Base-by-base conservation (phyloP, 1,284 basidiomycete species). In the Ceratobasidium papillatum region DNA sequence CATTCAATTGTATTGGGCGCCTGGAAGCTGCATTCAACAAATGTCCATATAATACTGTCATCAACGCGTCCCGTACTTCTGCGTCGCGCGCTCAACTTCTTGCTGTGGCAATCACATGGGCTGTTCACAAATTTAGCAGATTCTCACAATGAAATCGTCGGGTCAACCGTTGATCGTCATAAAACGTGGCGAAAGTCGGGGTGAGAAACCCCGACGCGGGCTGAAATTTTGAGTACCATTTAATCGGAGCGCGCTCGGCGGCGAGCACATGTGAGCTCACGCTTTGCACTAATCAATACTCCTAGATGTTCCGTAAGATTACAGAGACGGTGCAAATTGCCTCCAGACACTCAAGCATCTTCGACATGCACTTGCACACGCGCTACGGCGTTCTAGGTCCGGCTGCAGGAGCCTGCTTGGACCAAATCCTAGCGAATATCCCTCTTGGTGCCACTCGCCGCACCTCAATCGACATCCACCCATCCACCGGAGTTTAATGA, bases 181-280 rank as follows among this genome's bases (percentile, higher is more conserved):
- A 58, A 9, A 58, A 34, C 54, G 30, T 58, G 54, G 54, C 30
- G 30, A 34, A 4, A 58, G 5, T 32, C 30, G 54, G 43, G 49
- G 34, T 32, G 54, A 32, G 27, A 58, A 58, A 32, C 58, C 58
- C 58, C 9, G 32, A 22, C 8, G 4, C 14, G n/a, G 52, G 12
- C 58, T 61, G 38, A 61, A 61, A 36, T 61, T 61, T 61, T 61
- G 58, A 61, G 58, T 22, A 25, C 52, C 8, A 56, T 25, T 27
- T 27, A 56, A 25, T 19, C 58, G 58, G 58, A 22, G 32, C 17
- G 4, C 54, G 54, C 27, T 12, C 52, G 52, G 52, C 52, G 22
- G 52, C 25, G 30, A 56, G 52, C 51, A 52, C 27, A 56, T 32
- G 52, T 14, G 30, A 32, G 30, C 30, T 32, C 52, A 22, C 30